Base-by-base conservation (phyloP, 192 early-diverging fungal genomes). In the Podila clonocystis region DNA sequence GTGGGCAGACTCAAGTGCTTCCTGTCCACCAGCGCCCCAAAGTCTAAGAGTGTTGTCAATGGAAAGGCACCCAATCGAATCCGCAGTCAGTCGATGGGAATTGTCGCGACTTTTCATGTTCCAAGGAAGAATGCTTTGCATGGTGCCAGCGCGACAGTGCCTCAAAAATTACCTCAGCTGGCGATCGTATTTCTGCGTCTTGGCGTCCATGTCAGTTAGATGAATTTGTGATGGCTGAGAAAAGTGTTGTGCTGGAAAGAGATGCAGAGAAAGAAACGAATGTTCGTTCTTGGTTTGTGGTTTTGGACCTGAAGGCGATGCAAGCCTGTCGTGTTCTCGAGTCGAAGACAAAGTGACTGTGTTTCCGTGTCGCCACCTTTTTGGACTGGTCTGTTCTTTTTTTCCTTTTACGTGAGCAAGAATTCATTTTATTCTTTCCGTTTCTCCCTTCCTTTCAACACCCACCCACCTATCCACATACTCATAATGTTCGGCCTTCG, bases 11-110 rank as follows among this genome's bases (percentile, higher is more conserved):
- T 98, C 96, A 28, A 99, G 90, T 0, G 93, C 94, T 5, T 87
- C 78, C 82, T 99, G 98, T 19, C 98, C 98, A 77, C 90, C 92
- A 33, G 90, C 91, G 36, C 94, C 92, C 98, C 98, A 99, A n/a
- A 99, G 89, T 68, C 97, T 97, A 82, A n/a, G 28, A 4, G 45
- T 8, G 4, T 58, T 41, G 38, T 28, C n/a, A 58, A 52, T 38
- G 8, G 0, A 31, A 57, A 41, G 12, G 45, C 9, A 41, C 50
- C n/a, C 52, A 55, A 55, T 67, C n/a, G 22, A 55, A 55, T 67
- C 72, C 68, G 68, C 73, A 85, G 68, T 74, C 65, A 58, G 55
- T 13, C 26, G 45, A 48, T 3, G 38, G 28, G 6, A 22, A n/a
- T 52, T 65, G 24, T 45, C 57, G 48, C 1, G 24, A 55, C 52